Evolutionary conservation across 306 rosid species (phyloP), one percentile per base, ranked within the genome.

Genomic region (Quercus robur): DNA sequence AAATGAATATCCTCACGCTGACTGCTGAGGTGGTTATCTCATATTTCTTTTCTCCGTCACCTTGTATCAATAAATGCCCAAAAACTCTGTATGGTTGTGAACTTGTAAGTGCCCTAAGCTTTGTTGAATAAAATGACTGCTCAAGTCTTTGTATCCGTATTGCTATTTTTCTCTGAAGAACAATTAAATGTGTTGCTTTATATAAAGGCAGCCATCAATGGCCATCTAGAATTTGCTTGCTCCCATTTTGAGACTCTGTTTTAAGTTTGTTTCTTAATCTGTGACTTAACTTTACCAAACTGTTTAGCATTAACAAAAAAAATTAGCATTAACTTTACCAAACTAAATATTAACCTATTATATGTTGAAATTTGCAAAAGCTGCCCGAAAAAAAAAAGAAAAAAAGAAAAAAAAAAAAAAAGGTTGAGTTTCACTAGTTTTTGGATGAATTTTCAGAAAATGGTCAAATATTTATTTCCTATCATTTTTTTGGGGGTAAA

Each of bases 1-100:
- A 73, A 74, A 78, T 82, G 85, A 82, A 77, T 52, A 59, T 77
- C 75, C 31, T 56, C 62, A 54, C 6, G 69, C 71, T 26, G 17
- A 18, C 14, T 25, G 57, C 72, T 52, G 13, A 18, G 20, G 71
- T 73, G 41, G 82, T 44, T 44, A n/a, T 9, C 61, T 12, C 33
- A 75, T 25, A 80, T 77, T 83, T 76, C 71, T 64, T 51, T 55
- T 18, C 61, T 20, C 12, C 31, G 2, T 81, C 12, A 41, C 23
- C 26, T 61, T 74, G 44, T 69, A 20, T 73, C 54, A 31, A 21
- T 30, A 71, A 55, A 18, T 21, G 56, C 73, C 61, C 73, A 23
- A 6, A 25, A 68, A 62, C 19, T 77, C 56, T 21, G 54, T n/a
- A 26, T 35, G 38, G 30, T 70, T 70, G 62, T 38, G 46, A 38